A percentile compares a stretch with the other conserved stretches of the same genome.
These are phyloP conservation scores for Chenopodium quinoa DNA, from an alignment of 148 eudicot genomes.

Conservation along the genomic window DNA sequence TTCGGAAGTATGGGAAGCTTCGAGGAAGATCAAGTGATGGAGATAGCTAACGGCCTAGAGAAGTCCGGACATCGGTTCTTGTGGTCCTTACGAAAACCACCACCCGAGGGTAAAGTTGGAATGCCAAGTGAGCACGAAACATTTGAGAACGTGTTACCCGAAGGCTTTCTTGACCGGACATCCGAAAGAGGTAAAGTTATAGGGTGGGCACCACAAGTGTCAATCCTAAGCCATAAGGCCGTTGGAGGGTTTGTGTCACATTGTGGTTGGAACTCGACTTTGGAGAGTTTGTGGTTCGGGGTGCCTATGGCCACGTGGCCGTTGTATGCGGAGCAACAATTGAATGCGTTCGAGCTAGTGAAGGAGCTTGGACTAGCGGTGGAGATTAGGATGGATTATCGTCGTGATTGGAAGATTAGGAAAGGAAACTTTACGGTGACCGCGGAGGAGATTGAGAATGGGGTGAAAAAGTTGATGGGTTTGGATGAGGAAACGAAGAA, in stretches of 20 bases:
- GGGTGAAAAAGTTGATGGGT: constrained; percentile 23
- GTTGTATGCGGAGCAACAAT: constrained; percentile 26
- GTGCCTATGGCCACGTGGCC: constrained; percentile 32
- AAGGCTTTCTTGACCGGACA: constrained; percentile 28
- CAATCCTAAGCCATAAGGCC: constrained; percentile 20
- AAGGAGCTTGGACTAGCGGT: constrained; percentile 25
- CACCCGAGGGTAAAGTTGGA: neutral
- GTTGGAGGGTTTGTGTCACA: constrained; percentile 33
- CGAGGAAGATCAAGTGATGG: constrained; percentile 35
- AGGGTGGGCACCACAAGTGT: constrained; percentile 37
- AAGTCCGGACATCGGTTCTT: constrained; percentile 37
- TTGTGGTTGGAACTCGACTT: constrained; percentile 35
- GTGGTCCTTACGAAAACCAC: constrained; percentile 34
- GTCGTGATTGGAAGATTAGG: neutral
- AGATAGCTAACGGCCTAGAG: constrained; percentile 55
- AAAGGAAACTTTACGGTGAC: constrained; percentile 1
- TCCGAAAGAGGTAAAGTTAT: constrained; percentile 25
- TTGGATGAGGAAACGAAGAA: constrained; percentile 4
- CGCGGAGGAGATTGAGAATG: constrained; percentile 30
- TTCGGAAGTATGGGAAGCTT: constrained; percentile 63
- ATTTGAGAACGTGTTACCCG: constrained; percentile 27
- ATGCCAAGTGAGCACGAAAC: neutral
- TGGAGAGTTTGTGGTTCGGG: constrained; percentile 28
- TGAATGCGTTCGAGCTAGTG: constrained; percentile 30
- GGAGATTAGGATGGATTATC: constrained; percentile 29